phyloP scores from a whole-genome alignment of 2,329 filamentous ascomycete genomes.

The Aspergillus quadrilineatus region DNA sequence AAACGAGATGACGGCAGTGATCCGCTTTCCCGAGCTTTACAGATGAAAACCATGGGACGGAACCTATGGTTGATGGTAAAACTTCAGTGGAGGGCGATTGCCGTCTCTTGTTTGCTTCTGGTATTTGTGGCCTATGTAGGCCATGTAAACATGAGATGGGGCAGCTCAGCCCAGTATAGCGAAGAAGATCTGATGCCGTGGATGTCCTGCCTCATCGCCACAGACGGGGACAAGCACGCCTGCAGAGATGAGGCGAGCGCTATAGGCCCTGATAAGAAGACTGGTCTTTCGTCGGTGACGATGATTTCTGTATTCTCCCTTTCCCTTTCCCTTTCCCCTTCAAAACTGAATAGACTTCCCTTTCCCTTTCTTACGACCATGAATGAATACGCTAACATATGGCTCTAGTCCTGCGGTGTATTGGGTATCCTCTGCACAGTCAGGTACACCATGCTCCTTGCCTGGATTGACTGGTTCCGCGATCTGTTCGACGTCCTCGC shows the following conservation, averaged over 20 bases:
- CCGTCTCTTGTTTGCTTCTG: constrained; percentile 1
- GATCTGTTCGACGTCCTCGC: neutral
- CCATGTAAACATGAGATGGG: neutral
- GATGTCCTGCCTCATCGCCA: neutral
- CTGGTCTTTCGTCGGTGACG: neutral
- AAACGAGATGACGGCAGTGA: neutral
- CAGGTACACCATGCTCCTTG: constrained; percentile 5
- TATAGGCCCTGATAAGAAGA: neutral
- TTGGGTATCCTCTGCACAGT: constrained; percentile 7
- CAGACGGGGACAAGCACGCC: neutral
- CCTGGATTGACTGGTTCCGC: neutral
- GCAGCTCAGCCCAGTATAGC: neutral
- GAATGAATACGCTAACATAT: too few relatives aligned
- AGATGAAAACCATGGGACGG: neutral
- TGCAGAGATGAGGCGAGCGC: neutral
- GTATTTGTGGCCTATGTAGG: constrained; percentile 2
- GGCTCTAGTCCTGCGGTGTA: constrained; percentile 1
- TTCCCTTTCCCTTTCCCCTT: too few relatives aligned
- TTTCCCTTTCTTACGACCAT: too few relatives aligned
- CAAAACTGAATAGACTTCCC: too few relatives aligned
- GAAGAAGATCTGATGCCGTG: neutral
- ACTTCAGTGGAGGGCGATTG: constrained; percentile 8
- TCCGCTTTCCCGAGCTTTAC: neutral
- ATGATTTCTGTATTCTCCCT: constrained; percentile 3
- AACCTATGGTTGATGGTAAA: constrained; percentile 1